Evolutionary conservation across 768 basidiomycete species (phyloP), one percentile per base, ranked within the genome.

Genomic region (Tylopilus sp.): DNA sequence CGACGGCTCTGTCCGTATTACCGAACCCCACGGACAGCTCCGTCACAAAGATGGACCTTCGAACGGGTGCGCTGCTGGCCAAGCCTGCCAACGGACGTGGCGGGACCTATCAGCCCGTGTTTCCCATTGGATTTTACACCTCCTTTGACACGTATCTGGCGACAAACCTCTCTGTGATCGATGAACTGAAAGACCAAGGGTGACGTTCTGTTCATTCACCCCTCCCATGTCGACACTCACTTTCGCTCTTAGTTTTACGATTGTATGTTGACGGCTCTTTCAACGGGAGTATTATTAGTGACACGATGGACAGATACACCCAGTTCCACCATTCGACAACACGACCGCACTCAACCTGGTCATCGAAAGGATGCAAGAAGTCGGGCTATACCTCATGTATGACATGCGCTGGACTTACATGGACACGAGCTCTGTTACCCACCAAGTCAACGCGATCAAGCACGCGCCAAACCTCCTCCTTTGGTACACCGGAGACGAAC

Each of bases 381-480:
- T 83, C 1, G 80, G 78, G 0, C n/a, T 68, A 7, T 91, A 85
- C 60, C 74, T 91, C 48, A 88, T 90, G 81, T 92, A 91, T 56
- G 87, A 91, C 62, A 90, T 91, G 88, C 77, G 88, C 40, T 73
- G 44, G 78, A 79, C 78, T 5, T 91, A 88, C 69, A 79, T 75
- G 76, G 83, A 91, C 64, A 55, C 69, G 7, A 76, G 79, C 8
- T 74, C 78, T 1, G 83, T 91, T 22, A 79, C 75, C 2, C 75
- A 80, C 47, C 79, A 91, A 69, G 88, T 91, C 18, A 81, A 83
- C 51, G 69, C 69, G 33, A 76, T 91, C 69, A 87, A 86, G 58
- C 73, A 77, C 30, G 76, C 83, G 1, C 74, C 81, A 0, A 89
- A 88, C 57, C 75, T 91, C 22, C 72, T 90, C 12, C 67, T 84